Evolutionary conservation across 2,329 filamentous ascomycete genomes (phyloP).

Genomic region (Pseudocercospora macadamiae): DNA sequence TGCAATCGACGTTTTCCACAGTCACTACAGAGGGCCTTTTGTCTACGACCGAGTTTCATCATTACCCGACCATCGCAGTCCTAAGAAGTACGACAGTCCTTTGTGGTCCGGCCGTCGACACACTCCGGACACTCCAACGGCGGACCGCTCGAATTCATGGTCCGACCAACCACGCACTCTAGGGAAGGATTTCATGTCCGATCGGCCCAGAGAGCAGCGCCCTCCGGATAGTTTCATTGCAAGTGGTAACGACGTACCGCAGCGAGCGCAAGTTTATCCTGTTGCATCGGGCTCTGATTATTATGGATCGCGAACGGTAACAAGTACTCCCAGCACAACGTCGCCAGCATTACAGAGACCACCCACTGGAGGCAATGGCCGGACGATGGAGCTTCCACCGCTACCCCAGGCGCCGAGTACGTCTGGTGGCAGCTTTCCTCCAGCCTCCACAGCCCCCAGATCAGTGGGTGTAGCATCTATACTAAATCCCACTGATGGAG

Average conservation of each 20-base stretch:
- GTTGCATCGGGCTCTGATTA: conserved; percentile 17
- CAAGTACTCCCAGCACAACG: conserved; percentile 12
- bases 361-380: conserved; percentile 21
- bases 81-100: conserved; percentile 15
- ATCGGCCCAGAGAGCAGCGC: conserved; percentile 31
- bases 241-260: conserved; percentile 21
- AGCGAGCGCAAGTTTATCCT: conserved; percentile 12
- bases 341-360: conserved; percentile 23
- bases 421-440: conserved; percentile 26
- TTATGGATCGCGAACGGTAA: conserved; percentile 14
- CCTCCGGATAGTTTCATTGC: conserved; percentile 29
- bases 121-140: conserved; percentile 21
- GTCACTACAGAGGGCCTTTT: conserved; percentile 26
- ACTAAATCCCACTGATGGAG: conserved; percentile 46
- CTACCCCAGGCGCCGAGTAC: conserved; percentile 29
- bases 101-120: conserved; percentile 19
- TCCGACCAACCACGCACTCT: conserved; percentile 33
- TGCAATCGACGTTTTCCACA: conserved; percentile 33
- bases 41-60: conserved; percentile 16
- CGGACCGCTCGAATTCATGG: conserved; percentile 36
- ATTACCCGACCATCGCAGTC: conserved; percentile 13
- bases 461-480: conserved; percentile 50
- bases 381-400: conserved; percentile 36
- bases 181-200: conserved; percentile 42
- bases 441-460: conserved; percentile 38